Conservation (phyloP, 1,284 basidiomycete genomes). For the Trametes polyzona region DNA sequence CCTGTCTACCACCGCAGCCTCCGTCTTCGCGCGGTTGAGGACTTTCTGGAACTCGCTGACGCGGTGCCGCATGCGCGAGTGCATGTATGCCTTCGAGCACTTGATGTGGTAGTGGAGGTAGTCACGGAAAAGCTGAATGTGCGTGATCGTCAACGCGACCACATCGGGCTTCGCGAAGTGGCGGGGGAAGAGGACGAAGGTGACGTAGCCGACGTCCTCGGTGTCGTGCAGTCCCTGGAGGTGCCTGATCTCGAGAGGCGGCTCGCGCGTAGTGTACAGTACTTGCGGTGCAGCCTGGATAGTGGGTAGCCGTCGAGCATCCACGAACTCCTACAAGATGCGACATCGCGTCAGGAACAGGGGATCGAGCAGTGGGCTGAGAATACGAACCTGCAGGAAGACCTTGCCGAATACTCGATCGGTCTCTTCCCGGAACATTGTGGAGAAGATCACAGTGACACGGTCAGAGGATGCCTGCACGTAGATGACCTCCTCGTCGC, state of each 20-base stretch:
- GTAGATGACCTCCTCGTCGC: constrained; percentile 97
- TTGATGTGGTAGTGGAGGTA: constrained; percentile 99
- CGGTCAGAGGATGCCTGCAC: constrained; percentile 93
- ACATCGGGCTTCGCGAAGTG: constrained; percentile 85
- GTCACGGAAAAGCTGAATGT: constrained; percentile 97
- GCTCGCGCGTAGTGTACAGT: constrained; percentile 94
- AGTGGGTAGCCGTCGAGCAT: constrained; percentile 90
- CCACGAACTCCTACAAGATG: constrained; percentile 88
- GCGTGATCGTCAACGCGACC: constrained; percentile 88
- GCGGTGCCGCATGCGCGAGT: constrained; percentile 94
- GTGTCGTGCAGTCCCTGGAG: constrained; percentile 80
- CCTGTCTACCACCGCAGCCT: constrained; percentile 81
- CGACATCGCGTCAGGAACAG: not conserved
- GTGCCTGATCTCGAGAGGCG: constrained; percentile 94
- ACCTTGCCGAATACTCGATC: constrained; percentile 97
- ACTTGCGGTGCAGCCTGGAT: constrained; percentile 99
- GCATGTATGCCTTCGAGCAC: constrained; percentile 99
- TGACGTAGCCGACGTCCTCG: constrained; percentile 97
- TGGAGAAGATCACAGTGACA: constrained; percentile 98
- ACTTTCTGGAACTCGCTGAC: constrained; percentile 98
- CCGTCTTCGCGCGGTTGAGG: constrained; percentile 97
- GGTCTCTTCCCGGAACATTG: constrained; percentile 96
- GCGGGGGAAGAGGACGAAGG: constrained; percentile 97
- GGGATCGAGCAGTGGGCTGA: not conserved
- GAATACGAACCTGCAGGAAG: constrained; percentile 83